Base-by-base conservation (phyloP, 139 green algal species). In the Mychonastes homosphaera region DNA sequence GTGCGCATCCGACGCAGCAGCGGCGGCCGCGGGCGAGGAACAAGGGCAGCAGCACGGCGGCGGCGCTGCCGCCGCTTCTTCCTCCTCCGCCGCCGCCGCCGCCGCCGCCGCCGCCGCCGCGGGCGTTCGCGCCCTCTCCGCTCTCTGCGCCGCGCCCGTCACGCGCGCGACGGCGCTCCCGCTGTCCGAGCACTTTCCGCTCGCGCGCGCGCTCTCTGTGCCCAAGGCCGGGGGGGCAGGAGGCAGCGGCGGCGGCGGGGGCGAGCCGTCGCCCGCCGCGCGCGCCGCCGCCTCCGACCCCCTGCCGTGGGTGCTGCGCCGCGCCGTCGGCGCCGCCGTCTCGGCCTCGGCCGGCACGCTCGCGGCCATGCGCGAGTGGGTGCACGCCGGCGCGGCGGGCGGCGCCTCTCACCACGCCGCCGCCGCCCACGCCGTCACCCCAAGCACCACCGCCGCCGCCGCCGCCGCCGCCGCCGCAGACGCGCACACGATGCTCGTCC, bases 261-360 rank as follows among this genome's bases (percentile, higher is more conserved):
- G n/a, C n/a, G n/a, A n/a, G n/a, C n/a, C n/a, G n/a, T n/a, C n/a
- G n/a, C n/a, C n/a, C n/a, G n/a, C n/a, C n/a, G n/a, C n/a, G n/a
- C n/a, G n/a, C n/a, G n/a, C n/a, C n/a, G n/a, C n/a, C n/a, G n/a
- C n/a, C n/a, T n/a, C n/a, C n/a, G n/a, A n/a, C n/a, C n/a, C n/a
- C n/a, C n/a, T n/a, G n/a, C n/a, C n/a, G n/a, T n/a, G n/a, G n/a
- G n/a, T n/a, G n/a, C 59, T 75, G 30, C 64, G 67, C 5, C n/a
- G 54, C 2, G 19, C 36, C 1, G 38, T 70, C 3, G 73, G 60
- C 23, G 64, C 71, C 24, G 64, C 68, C 3, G 45, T 80, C n/a
- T 57, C 61, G 8, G 47, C 41, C n/a, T 62, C 56, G 7, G 53
- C 56, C 1, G 26, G 5, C n/a, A 52, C 50, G 16, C 29, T 75